These are phyloP conservation scores for Pichia scutulata DNA, from an alignment of 805 yeast species.

Conservation along the genomic window DNA sequence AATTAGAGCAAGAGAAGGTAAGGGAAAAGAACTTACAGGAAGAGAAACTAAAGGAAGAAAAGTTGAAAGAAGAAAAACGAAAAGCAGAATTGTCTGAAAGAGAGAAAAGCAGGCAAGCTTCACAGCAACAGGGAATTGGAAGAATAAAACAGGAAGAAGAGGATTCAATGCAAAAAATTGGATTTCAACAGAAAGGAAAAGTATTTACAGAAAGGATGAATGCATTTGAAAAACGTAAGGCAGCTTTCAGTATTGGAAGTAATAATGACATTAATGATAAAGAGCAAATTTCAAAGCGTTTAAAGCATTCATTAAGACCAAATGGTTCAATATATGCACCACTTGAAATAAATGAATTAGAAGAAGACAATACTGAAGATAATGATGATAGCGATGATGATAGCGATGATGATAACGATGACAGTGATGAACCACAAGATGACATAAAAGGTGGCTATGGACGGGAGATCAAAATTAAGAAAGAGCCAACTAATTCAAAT, in stretches of 20 bases:
- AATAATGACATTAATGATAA: not conserved
- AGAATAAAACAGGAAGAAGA: not conserved
- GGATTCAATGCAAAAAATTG: not conserved
- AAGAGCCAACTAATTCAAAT: too few species aligned
- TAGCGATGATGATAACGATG: not conserved
- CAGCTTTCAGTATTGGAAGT: not conserved
- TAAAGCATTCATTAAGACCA: conserved; percentile 1
- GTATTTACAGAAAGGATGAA: not conserved
- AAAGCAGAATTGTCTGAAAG: not conserved
- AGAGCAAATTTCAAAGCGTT: not conserved
- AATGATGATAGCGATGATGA: conserved; percentile 1
- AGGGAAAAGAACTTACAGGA: too few species aligned
- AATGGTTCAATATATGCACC: conserved; percentile 4
- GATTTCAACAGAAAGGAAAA: not conserved
- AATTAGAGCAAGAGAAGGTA: too few species aligned
- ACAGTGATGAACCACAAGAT: not conserved
- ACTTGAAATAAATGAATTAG: conserved; percentile 12
- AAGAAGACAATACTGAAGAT: not conserved
- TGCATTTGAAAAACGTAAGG: not conserved
- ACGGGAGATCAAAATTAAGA: too few species aligned
- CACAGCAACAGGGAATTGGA: not conserved
- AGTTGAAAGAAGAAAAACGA: not conserved
- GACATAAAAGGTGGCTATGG: too few species aligned
- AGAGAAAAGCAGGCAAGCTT: not conserved
- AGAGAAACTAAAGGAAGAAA: not conserved